Base-by-base conservation (phyloP, 2,329 filamentous ascomycete species). In the Sclerotinia minor region DNA sequence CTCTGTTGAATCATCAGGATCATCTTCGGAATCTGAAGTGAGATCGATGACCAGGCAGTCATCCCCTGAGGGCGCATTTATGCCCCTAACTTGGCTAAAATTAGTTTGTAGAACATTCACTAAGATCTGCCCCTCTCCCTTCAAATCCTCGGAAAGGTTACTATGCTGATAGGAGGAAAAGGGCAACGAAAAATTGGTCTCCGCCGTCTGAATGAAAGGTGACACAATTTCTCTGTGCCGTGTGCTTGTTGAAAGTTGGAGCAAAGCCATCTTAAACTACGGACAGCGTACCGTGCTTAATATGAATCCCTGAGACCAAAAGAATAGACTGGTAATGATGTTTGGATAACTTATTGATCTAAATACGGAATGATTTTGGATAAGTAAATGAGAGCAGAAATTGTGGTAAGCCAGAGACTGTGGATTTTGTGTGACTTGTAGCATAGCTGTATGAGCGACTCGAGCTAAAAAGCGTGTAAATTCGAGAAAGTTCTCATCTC, bases 1-100 rank as follows among this genome's bases (percentile, higher is more conserved):
- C 9, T 35, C 38, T 45, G 19, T n/a, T 60, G 7, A 3, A 11
- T 15, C 38, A 24, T n/a, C 26, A 21, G 26, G 29, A 55, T 26
- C n/a, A 26, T 44, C 19, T 24, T 64, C 35, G 5, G 38, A 64
- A 32, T 24, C 38, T 32, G 44, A 50, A 64, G 50, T 47, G 13
- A 55, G 50, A 54, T 55, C 61, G 29, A 64, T 64, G 50, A 55
- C 9, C 35, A 35, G 24, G 13, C 44, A 44, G 3, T 60, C 29
- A 60, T 49, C 21, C 21, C 3, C 8, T 60, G 58, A 17, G n/a
- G 35, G 26, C 49, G 44, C 8, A 11, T n/a, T 15, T 11, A 4
- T 35, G 44, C 13, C 11, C 6, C 15, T 2, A 29, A 8, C 17
- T 24, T 5, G 29, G 6, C 13, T 17, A 2, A 35, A 26, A 13